phyloP scores from a whole-genome alignment of 495 filamentous ascomycete species.

The Lepidopterella palustris region DNA sequence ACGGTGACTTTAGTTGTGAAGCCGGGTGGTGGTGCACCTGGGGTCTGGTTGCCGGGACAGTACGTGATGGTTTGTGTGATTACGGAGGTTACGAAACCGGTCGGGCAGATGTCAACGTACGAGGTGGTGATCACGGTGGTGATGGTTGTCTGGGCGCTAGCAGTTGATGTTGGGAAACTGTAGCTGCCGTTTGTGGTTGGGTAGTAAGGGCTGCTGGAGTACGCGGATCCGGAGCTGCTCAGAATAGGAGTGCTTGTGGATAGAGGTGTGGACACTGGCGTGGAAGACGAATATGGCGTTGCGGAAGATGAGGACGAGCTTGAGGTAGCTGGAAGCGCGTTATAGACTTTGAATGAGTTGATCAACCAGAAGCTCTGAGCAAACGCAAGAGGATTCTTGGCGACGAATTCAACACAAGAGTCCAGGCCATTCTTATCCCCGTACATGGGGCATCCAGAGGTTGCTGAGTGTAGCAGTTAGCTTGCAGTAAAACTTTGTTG shows the following conservation, averaged over 20 bases:
- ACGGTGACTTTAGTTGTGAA: slow-evolving; percentile 9
- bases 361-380: slow-evolving; percentile 33
- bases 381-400: slow-evolving; percentile 32
- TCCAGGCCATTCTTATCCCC: slow-evolving; percentile 8
- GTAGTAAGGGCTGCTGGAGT: neutral
- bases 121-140: slow-evolving; percentile 14
- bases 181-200: neutral
- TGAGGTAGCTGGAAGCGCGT: neutral
- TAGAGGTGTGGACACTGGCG: neutral
- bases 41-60: slow-evolving; percentile 2
- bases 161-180: neutral
- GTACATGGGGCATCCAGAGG: slow-evolving; percentile 20
- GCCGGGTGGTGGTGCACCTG: neutral
- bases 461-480: neutral
- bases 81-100: slow-evolving; percentile 2
- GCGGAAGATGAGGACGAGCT: slow-evolving; percentile 5
- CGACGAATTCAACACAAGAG: slow-evolving; percentile 33
- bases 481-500: neutral
- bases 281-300: neutral
- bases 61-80: slow-evolving; percentile 12
- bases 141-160: slow-evolving; percentile 2
- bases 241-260: neutral
- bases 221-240: neutral
- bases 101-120: slow-evolving; percentile 13
- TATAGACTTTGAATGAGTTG: slow-evolving; percentile 32